These are phyloP conservation scores for Teunomyces panamensis DNA, from an alignment of 805 yeast species.

Conservation along the genomic window DNA sequence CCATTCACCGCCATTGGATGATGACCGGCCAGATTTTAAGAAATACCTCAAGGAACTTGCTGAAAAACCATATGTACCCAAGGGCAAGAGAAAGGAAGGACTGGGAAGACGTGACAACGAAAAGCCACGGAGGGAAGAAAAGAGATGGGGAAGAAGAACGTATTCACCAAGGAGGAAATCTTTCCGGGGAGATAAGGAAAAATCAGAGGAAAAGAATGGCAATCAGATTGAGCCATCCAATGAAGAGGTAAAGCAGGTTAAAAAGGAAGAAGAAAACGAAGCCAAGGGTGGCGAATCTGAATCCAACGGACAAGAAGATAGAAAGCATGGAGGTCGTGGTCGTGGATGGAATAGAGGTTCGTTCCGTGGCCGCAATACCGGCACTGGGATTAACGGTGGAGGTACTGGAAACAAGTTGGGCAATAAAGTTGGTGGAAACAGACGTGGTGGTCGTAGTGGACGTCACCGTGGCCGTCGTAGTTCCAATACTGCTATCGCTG, in stretches of 20 bases:
- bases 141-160: background rate
- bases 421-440: background rate
- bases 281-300: background rate
- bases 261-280: background rate
- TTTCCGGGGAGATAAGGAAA: background rate
- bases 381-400: background rate
- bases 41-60: slow-evolving; percentile 29
- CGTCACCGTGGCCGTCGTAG: slow-evolving; percentile 3
- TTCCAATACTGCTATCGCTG: background rate
- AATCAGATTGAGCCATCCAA: background rate
- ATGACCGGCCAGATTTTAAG: slow-evolving; percentile 32
- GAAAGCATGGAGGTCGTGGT: background rate
- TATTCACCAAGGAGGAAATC: background rate
- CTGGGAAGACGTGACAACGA: background rate
- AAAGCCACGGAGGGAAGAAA: background rate
- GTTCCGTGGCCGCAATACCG: background rate
- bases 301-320: background rate
- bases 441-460: slow-evolving; percentile 7
- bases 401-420: background rate
- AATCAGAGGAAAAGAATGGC: background rate
- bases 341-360: background rate
- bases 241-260: background rate
- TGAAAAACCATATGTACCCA: slow-evolving; percentile 11
- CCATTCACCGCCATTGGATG: slow-evolving; percentile 3
- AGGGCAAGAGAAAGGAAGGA: slow-evolving; percentile 10